phyloP scores from a whole-genome alignment of 805 yeast genomes.

The Candida silvicultrix region DNA sequence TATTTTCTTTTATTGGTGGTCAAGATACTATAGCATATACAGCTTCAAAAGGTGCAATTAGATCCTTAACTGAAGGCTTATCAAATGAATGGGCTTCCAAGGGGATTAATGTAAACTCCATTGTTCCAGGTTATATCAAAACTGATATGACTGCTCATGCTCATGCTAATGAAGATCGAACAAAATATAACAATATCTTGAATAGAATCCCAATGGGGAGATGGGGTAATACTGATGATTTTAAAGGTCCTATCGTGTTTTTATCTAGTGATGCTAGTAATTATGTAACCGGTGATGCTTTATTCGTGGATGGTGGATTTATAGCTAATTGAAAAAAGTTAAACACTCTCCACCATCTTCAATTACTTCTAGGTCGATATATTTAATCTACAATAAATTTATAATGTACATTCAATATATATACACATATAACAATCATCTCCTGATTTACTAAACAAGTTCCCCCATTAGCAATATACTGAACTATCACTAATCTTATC shows the following conservation, averaged over 20 bases:
- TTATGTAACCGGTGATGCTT: constrained; percentile 68
- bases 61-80: constrained; percentile 65
- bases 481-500: too few relatives aligned
- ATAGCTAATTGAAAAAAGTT: constrained; percentile 6
- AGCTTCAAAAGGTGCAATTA: constrained; percentile 77
- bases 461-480: too few relatives aligned
- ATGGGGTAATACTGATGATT: constrained; percentile 44
- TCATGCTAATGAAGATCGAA: constrained; percentile 21
- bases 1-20: constrained; percentile 30
- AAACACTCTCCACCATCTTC: too few relatives aligned
- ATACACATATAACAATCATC: too few relatives aligned
- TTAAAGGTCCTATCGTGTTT: constrained; percentile 72
- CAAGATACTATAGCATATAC: constrained; percentile 56
- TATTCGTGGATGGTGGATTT: constrained; percentile 77
- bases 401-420: too few relatives aligned
- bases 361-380: too few relatives aligned
- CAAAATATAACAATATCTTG: constrained; percentile 22
- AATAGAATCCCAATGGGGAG: constrained; percentile 38
- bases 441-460: too few relatives aligned
- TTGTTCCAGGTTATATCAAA: constrained; percentile 44
- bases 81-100: constrained; percentile 47
- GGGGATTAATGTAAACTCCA: constrained; percentile 41
- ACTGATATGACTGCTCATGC: constrained; percentile 36
- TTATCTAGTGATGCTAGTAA: constrained; percentile 73
- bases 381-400: too few relatives aligned